phyloP scores from a whole-genome alignment of 345 rosid species.

The Hevea brasiliensis region DNA sequence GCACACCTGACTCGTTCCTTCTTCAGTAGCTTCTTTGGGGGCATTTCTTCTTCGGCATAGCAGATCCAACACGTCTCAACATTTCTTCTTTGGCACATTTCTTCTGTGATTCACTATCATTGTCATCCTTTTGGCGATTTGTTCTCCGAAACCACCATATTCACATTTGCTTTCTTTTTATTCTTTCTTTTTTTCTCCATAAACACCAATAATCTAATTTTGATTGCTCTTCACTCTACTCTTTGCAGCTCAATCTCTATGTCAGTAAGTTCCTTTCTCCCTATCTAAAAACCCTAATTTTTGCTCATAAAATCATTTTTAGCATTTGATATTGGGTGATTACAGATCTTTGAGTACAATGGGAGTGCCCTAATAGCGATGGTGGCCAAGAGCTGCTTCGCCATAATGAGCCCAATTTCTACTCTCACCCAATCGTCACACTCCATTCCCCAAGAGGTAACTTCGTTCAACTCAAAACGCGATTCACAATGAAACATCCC shows the following conservation, averaged over 20 bases:
- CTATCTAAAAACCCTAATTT: constrained; percentile 12
- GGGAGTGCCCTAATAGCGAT: constrained; percentile 97
- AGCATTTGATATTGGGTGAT: background rate
- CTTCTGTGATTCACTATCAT: too few relatives aligned
- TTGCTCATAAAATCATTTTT: background rate
- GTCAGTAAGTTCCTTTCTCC: constrained; percentile 44
- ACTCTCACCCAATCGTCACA: too few relatives aligned
- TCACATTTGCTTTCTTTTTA: background rate
- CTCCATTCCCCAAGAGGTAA: too few relatives aligned
- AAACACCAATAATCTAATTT: constrained; percentile 10
- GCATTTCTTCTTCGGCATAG: too few relatives aligned
- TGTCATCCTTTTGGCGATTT: too few relatives aligned
- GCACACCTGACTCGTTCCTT: too few relatives aligned
- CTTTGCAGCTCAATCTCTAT: constrained; percentile 22
- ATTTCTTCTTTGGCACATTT: too few relatives aligned
- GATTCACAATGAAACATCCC: too few relatives aligned
- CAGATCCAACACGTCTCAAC: too few relatives aligned
- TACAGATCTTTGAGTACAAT: constrained; percentile 94
- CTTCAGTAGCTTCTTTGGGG: too few relatives aligned
- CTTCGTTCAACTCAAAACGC: too few relatives aligned
- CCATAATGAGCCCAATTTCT: constrained; percentile 97
- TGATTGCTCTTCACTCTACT: background rate
- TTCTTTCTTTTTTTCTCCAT: background rate
- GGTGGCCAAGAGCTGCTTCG: constrained; percentile 99
- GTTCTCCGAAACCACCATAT: constrained; percentile 6